Percentiles rank a stretch among this genome's conserved stretches.
These are phyloP conservation scores for Effrenium voratum DNA, from an alignment of 73 alveolate species.

Conservation along the genomic window DNA sequence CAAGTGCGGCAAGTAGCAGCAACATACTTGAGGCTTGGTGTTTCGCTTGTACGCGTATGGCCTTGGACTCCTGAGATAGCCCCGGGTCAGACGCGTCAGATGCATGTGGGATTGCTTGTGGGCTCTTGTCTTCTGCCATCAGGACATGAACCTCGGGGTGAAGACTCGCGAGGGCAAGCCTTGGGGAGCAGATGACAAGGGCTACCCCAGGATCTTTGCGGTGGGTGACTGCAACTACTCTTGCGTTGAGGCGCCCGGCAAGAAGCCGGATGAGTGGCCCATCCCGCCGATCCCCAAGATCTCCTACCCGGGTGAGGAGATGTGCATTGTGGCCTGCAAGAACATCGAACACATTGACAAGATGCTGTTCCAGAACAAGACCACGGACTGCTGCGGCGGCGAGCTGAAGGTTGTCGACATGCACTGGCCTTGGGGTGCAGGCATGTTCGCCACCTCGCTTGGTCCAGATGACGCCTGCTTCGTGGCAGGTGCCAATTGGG, in stretches of 20 bases:
- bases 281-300: slow-evolving; percentile 78
- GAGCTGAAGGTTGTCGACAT: slow-evolving; percentile 6
- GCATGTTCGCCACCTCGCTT: slow-evolving; percentile 70
- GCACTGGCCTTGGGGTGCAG: slow-evolving; percentile 89
- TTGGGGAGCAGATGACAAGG: slow-evolving; percentile 57
- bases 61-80: neutral
- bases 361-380: slow-evolving; percentile 27
- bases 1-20: too few species aligned
- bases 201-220: slow-evolving; percentile 34
- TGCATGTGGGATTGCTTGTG: neutral
- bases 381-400: slow-evolving; percentile 19
- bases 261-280: slow-evolving; percentile 79
- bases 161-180: slow-evolving; percentile 66
- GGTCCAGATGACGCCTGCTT: slow-evolving; percentile 79
- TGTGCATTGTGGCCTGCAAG: slow-evolving; percentile 33
- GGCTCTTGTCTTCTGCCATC: neutral
- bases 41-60: too few species aligned
- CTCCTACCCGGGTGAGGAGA: slow-evolving; percentile 74
- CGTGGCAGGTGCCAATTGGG: slow-evolving; percentile 72
- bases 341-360: slow-evolving; percentile 59
- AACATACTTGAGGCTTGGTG: too few species aligned
- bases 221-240: slow-evolving; percentile 76
- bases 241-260: slow-evolving; percentile 71
- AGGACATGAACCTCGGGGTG: slow-evolving; percentile 51
- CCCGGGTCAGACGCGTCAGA: neutral